Base-by-base conservation (phyloP, 2,329 filamentous ascomycete genomes). In the Pseudogymnoascus sp. region DNA sequence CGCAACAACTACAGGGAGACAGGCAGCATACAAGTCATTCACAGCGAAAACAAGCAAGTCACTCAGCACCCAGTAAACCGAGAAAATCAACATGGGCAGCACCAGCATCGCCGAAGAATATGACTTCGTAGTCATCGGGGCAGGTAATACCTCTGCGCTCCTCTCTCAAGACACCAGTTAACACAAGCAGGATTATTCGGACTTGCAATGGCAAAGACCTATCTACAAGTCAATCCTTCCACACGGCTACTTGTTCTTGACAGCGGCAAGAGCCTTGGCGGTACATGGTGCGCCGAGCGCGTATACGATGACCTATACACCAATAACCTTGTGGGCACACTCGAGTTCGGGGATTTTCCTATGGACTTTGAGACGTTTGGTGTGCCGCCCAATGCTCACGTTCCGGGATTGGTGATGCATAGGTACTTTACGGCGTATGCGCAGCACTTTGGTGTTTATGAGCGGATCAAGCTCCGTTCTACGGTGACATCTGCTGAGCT, bases 281-380 rank as follows among this genome's bases (percentile, higher is more conserved):
- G 89, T 2, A 85, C 86, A 8, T 92, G 88, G 89, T 82, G 85
- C 16, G 77, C 83, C 64, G 78, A 87, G 40, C 81, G 87, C 1
- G 73, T 90, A 1, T 88, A 91, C 71, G 82, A 85, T 0, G 85
- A 83, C 1, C 79, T 93, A 47, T 87, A 85, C 68, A 86, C 83
- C 62, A 91, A 92, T 74, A 91, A 91, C 70, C 81, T 89, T 70
- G 73, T 86, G 12, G 88, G 88, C 1, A 87, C 84, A 0, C 90
- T 86, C 68, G 87, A 92, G 72, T 91, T 83, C 69, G 85, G 85
- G 0, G 89, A 90, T 68, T 90, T 89, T 66, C 86, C 87, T 10
- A 68, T 68, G 67, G 47, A 62, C 42, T 45, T 62, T 23, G 63
- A 64, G 29, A 64, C 57, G 6, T 64, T 62, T 26, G 60, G 63